Conservation (phyloP, 2,329 filamentous ascomycete genomes). For the Helotiales sp. region DNA sequence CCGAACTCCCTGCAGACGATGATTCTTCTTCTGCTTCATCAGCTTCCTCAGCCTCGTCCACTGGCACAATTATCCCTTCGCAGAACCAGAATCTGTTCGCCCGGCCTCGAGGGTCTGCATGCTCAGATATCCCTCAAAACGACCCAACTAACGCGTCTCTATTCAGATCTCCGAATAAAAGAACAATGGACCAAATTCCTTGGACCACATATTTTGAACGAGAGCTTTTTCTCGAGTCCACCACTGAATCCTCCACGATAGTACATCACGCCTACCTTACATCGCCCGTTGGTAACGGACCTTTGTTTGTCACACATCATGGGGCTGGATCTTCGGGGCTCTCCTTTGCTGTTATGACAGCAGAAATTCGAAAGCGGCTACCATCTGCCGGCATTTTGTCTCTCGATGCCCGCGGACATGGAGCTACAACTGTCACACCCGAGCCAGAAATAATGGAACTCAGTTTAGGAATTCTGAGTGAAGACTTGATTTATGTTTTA, state of each 20-base stretch:
- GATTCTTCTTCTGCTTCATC: slow-evolving; percentile 75
- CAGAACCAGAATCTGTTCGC: slow-evolving; percentile 75
- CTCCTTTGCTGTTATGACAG: slow-evolving; percentile 83
- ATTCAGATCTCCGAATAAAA: slow-evolving; percentile 40
- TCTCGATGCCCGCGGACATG: slow-evolving; percentile 86
- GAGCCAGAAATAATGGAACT: slow-evolving; percentile 62
- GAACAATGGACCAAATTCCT: slow-evolving; percentile 47
- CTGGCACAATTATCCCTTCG: slow-evolving; percentile 87
- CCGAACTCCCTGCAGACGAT: slow-evolving; percentile 54
- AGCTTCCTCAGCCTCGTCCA: slow-evolving; percentile 87
- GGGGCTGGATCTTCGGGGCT: slow-evolving; percentile 92
- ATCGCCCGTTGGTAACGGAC: slow-evolving; percentile 73
- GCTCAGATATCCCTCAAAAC: slow-evolving; percentile 13
- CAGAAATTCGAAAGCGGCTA: slow-evolving; percentile 76
- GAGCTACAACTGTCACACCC: slow-evolving; percentile 62
- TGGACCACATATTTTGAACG: slow-evolving; percentile 94
- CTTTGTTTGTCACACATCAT: slow-evolving; percentile 92
- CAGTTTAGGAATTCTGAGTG: slow-evolving; percentile 71
- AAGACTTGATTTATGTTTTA: slow-evolving; percentile 75
- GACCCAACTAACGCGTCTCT: slow-evolving; percentile 20
- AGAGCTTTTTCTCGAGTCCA: slow-evolving; percentile 74
- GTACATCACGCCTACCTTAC: slow-evolving; percentile 87
- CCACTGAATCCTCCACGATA: slow-evolving; percentile 52
- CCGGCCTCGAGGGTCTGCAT: slow-evolving; percentile 66
- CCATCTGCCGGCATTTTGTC: slow-evolving; percentile 84